phyloP scores from a whole-genome alignment of 805 yeast species.

The Myxozyma monticola region DNA sequence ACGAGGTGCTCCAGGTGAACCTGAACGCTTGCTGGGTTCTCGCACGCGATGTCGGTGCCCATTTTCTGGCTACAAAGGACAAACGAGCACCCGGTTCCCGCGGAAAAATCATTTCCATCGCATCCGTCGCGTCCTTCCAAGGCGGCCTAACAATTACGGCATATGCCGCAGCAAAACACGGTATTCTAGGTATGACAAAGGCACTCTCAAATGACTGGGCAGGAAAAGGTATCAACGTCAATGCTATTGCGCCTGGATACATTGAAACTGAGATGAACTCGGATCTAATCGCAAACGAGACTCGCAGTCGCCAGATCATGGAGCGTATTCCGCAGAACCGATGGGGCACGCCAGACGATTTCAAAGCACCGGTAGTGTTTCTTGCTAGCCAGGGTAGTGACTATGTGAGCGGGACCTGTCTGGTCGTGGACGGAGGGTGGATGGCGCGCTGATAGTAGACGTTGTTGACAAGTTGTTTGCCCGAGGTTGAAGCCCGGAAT shows the following conservation, averaged over 20 bases:
- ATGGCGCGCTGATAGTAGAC: conserved; percentile 38
- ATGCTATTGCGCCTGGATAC: conserved; percentile 54
- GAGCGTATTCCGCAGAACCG: conserved; percentile 48
- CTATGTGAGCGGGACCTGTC: conserved; percentile 53
- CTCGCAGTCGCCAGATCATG: conserved; percentile 35
- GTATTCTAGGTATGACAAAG: conserved; percentile 42
- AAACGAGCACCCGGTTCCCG: conserved; percentile 30
- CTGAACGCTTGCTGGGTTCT: conserved; percentile 42
- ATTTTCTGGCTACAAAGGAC: conserved; percentile 39
- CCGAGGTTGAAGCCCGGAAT: too few species aligned
- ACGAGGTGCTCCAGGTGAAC: conserved; percentile 45
- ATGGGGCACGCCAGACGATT: conserved; percentile 52
- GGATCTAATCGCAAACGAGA: conserved; percentile 35
- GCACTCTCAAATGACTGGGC: conserved; percentile 50
- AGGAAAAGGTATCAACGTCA: conserved; percentile 47
- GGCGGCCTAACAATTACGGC: conserved; percentile 45
- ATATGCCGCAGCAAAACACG: conserved; percentile 49
- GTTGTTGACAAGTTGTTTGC: too few species aligned
- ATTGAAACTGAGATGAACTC: conserved; percentile 50
- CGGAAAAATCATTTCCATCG: conserved; percentile 49
- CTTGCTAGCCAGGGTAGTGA: conserved; percentile 53
- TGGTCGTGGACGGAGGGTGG: conserved; percentile 60
- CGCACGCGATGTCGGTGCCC: conserved; percentile 43
- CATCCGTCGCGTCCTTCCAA: conserved; percentile 45
- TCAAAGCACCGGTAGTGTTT: conserved; percentile 48